Base-by-base conservation (phyloP, 2,329 filamentous ascomycete species). In the Stylonectria norvegica region DNA sequence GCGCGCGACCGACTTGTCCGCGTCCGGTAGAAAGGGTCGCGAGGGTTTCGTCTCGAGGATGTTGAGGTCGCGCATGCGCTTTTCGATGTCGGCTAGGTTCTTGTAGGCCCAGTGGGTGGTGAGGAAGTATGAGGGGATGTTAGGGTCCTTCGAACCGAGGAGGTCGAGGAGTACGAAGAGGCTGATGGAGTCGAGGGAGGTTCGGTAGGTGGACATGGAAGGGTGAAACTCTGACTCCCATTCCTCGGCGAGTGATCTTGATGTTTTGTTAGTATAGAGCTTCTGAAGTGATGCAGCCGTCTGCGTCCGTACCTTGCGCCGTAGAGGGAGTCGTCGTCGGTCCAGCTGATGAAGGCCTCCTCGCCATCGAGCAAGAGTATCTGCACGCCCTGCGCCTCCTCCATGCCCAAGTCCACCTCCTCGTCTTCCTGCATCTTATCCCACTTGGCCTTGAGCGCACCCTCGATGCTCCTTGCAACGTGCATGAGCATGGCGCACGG, bases 401-500 rank as follows among this genome's bases (percentile, higher is more conserved):
- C 87, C 16, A 93, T 64, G 2, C 69, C 73, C 17, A 65, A 62
- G 2, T 70, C 72, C 5, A 57, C 65, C 31, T 75, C 68, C 5
- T 78, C 83, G 4, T 76, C 72, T 4, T 71, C 75, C 49, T 79
- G 64, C 78, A 90, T 87, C 20, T 74, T 75, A 20, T 78, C 75
- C 87, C 93, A 97, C 67, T 91, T 95, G 59, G 75, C 76, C 20
- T 83, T 86, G 60, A 97, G 67, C 3, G 86, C 88, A 2, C 70
- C 74, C 57, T 97, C 90, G 32, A 98, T 79, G 48, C 81, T 86
- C 50, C 83, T 75, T 47, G 90, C 87, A 10, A 85, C 81, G 61
- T 95, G 87, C 79, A 98, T 77, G 43, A 98, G 73, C 75, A 97
- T 89, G 0, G 93, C 93, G 64, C 91, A 97, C 8, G 93, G 90